Conservation (phyloP, 495 filamentous ascomycete genomes). For the Aspergillus nanangensis region DNA sequence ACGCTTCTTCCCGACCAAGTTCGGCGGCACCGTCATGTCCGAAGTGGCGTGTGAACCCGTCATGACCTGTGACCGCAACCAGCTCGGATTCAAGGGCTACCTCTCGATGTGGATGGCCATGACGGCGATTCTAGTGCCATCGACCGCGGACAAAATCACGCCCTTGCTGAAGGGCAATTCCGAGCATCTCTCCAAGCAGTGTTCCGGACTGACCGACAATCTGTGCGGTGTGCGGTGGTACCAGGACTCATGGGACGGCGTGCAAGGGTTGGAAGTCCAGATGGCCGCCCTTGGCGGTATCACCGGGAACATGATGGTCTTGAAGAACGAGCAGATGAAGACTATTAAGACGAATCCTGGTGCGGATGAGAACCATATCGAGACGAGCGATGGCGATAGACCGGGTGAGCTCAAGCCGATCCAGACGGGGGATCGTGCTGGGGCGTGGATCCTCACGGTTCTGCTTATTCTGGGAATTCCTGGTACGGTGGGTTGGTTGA, state of each 20-base stretch:
- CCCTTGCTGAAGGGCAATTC: constrained; percentile 59
- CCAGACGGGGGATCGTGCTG: constrained; percentile 51
- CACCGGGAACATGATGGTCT: constrained; percentile 23
- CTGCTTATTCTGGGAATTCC: constrained; percentile 41
- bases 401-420: constrained; percentile 27
- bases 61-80: constrained; percentile 59
- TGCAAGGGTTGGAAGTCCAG: constrained; percentile 47
- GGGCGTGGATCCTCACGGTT: constrained; percentile 62
- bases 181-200: constrained; percentile 58
- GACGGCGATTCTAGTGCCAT: constrained; percentile 56
- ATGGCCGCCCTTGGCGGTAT: constrained; percentile 52
- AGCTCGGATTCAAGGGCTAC: constrained; percentile 74
- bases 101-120: constrained; percentile 70
- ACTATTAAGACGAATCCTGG: constrained; percentile 16
- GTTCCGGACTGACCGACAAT: constrained; percentile 50
- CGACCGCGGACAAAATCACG: constrained; percentile 53
- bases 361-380: constrained; percentile 15
- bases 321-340: constrained; percentile 2
- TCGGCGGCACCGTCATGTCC: constrained; percentile 46
- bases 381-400: constrained; percentile 18
- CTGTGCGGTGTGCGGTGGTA: constrained; percentile 70
- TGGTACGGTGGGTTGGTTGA: constrained; percentile 26
- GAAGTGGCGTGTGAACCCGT: constrained; percentile 70
- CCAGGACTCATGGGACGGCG: constrained; percentile 57
- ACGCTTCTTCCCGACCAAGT: constrained; percentile 51